Conservation (phyloP, 1,284 basidiomycete species). For the Somion occarium region DNA sequence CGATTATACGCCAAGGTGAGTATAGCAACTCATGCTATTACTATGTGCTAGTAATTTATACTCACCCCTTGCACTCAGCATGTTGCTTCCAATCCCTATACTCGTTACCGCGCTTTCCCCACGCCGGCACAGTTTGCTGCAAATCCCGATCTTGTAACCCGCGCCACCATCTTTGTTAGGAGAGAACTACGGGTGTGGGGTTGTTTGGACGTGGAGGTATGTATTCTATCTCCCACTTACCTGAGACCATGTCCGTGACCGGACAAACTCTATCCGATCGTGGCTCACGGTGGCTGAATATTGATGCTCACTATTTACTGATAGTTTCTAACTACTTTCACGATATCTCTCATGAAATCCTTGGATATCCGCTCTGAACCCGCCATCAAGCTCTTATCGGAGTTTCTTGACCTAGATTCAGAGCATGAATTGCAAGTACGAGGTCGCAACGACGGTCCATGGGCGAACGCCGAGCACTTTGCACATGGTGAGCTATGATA, state of each 20-base stretch:
- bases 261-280: background rate
- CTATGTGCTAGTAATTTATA: background rate
- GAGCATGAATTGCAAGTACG: conserved; percentile 11
- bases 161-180: conserved; percentile 76
- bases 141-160: conserved; percentile 65
- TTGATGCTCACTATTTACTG: background rate
- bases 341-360: conserved; percentile 79
- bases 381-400: conserved; percentile 74
- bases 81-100: conserved; percentile 78
- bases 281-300: too few relatives aligned
- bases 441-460: conserved; percentile 42
- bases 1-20: conserved; percentile 77
- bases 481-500: conserved; percentile 59
- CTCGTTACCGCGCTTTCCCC: conserved; percentile 78
- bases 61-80: conserved; percentile 49
- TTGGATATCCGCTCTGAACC: conserved; percentile 86
- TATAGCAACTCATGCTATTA: conserved; percentile 8
- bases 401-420: conserved; percentile 77
- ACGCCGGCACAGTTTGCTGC: conserved; percentile 74
- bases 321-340: conserved; percentile 75
- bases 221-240: conserved; percentile 16
- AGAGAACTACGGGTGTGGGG: conserved; percentile 83
- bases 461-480: conserved; percentile 81
- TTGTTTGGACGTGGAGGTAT: conserved; percentile 76
- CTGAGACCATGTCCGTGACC: background rate